A percentile compares a stretch with the other conserved stretches of the same genome.
phyloP scores from a whole-genome alignment of 2,329 filamentous ascomycete genomes.

The Aspergillus viridinutans region DNA sequence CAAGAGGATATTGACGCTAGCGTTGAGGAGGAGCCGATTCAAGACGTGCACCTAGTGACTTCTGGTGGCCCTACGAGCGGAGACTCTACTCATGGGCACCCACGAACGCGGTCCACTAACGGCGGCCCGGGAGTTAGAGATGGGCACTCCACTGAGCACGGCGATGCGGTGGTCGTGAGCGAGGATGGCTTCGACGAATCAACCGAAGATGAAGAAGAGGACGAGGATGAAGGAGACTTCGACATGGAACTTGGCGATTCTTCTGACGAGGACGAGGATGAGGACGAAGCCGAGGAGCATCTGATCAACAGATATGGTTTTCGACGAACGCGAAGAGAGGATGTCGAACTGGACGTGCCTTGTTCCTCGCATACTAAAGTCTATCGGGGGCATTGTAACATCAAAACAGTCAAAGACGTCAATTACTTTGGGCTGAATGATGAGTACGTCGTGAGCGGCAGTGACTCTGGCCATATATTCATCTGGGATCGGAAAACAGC shows the following conservation, averaged over 20 bases:
- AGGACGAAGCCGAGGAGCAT: constrained; percentile 33
- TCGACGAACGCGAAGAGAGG: constrained; percentile 44
- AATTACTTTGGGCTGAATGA: constrained; percentile 65
- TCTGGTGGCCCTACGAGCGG: constrained; percentile 2
- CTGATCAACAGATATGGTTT: constrained; percentile 49
- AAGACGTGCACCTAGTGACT: constrained; percentile 28
- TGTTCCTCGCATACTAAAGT: constrained; percentile 54
- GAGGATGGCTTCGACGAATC: constrained; percentile 5
- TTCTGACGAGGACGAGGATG: constrained; percentile 23
- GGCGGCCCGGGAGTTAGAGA: constrained; percentile 16
- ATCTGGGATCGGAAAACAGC: constrained; percentile 64
- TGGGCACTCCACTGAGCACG: constrained; percentile 6
- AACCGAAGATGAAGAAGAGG: constrained; percentile 22
- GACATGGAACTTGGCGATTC: constrained; percentile 31
- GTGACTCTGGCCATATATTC: constrained; percentile 63
- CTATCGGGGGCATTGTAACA: constrained; percentile 63
- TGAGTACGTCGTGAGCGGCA: constrained; percentile 65
- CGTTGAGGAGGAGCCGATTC: constrained; percentile 43
- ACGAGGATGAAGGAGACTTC: constrained; percentile 28
- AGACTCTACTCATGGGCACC: not conserved
- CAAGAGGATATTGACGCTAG: constrained; percentile 48
- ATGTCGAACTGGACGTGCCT: constrained; percentile 52
- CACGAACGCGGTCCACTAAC: not conserved
- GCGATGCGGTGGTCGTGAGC: not conserved
- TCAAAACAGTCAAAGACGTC: constrained; percentile 65